These are phyloP conservation scores for Heterobasidion annosum DNA, from an alignment of 1,284 basidiomycete species.

Conservation along the genomic window DNA sequence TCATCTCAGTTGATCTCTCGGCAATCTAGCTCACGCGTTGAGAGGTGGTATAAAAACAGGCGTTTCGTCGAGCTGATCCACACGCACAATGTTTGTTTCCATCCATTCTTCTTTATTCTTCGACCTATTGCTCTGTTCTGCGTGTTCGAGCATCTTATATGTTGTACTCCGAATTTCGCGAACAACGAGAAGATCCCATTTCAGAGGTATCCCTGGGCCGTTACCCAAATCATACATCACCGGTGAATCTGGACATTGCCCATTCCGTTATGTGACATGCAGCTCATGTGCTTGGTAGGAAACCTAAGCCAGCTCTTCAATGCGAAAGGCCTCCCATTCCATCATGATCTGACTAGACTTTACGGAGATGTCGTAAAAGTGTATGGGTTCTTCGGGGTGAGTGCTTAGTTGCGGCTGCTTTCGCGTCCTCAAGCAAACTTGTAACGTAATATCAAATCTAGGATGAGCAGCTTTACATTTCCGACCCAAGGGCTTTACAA, in stretches of 20 bases:
- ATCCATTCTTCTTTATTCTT: too few species aligned
- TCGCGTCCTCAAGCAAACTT: too few species aligned
- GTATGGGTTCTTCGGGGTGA: conserved; percentile 43
- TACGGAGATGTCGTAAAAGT: conserved; percentile 42
- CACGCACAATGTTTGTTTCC: too few species aligned
- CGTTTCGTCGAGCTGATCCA: too few species aligned
- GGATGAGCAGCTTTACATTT: conserved; percentile 16
- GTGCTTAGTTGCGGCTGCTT: conserved; percentile 6
- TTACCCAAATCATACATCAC: neutral
- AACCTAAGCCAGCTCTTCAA: conserved; percentile 30
- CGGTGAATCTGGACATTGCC: neutral
- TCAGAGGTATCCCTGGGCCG: neutral
- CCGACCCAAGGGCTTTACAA: conserved; percentile 17
- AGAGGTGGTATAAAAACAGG: too few species aligned
- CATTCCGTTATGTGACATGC: neutral
- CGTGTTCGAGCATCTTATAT: too few species aligned
- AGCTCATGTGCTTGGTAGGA: conserved; percentile 6
- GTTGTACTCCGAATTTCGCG: too few species aligned
- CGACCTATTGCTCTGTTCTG: too few species aligned
- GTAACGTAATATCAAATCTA: conserved; percentile 2
- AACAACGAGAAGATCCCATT: neutral
- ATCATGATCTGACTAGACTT: conserved; percentile 26
- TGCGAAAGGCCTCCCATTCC: conserved; percentile 36
- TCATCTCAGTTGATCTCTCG: too few species aligned
- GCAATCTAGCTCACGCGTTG: too few species aligned